Percentiles rank a stretch among this genome's conserved stretches.
phyloP scores from a whole-genome alignment of 2,329 filamentous ascomycete genomes.

The Clarireedia paspali region DNA sequence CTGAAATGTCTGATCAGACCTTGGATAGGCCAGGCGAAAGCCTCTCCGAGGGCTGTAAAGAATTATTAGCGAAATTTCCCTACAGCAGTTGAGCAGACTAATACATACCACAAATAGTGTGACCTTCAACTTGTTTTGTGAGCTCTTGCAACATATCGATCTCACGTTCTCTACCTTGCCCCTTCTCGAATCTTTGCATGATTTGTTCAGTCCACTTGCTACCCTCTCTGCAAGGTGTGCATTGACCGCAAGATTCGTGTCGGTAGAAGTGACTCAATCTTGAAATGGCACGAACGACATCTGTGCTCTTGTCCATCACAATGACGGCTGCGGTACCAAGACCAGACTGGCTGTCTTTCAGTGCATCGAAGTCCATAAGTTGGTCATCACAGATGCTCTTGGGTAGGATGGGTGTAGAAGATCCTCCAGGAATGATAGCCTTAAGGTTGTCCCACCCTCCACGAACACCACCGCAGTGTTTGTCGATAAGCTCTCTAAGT shows the following conservation, averaged over 20 bases:
- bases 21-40: slow-evolving; percentile 97
- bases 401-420: slow-evolving; percentile 91
- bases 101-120: slow-evolving; percentile 87
- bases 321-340: slow-evolving; percentile 96
- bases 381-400: slow-evolving; percentile 88
- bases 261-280: slow-evolving; percentile 95
- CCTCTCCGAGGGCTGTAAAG: slow-evolving; percentile 73
- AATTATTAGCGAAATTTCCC: slow-evolving; percentile 10
- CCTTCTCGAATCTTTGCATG: slow-evolving; percentile 92
- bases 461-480: slow-evolving; percentile 93
- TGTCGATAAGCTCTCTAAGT: slow-evolving; percentile 90
- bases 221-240: slow-evolving; percentile 97
- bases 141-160: slow-evolving; percentile 99
- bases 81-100: not conserved
- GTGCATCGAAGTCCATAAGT: slow-evolving; percentile 96
- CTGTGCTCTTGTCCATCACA: slow-evolving; percentile 97
- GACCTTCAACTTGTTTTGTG: slow-evolving; percentile 98
- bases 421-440: slow-evolving; percentile 91
- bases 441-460: slow-evolving; percentile 98
- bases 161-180: slow-evolving; percentile 79
- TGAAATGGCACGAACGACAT: slow-evolving; percentile 89
- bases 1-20: slow-evolving; percentile 97
- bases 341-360: slow-evolving; percentile 97
- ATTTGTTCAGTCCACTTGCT: slow-evolving; percentile 99
- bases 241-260: slow-evolving; percentile 97